Evolutionary conservation across 495 filamentous ascomycete genomes (phyloP), one percentile per base, ranked within the genome.

Genomic region (Hypoxylon cercidicola): DNA sequence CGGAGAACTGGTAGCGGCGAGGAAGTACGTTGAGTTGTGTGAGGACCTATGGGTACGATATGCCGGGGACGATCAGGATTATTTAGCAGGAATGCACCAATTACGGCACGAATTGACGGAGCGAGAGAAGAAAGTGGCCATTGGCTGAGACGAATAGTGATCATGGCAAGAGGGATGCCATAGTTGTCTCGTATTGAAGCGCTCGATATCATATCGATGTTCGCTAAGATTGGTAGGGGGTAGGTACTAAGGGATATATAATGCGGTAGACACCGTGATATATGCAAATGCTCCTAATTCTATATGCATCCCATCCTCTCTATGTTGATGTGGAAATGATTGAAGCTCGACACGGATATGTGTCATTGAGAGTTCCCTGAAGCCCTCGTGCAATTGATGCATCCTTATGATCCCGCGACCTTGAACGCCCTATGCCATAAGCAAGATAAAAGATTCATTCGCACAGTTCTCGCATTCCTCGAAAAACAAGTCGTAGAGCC

Each of bases 11-110:
- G 34, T 25, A n/a, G 44, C 30, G 11, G 76, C 70, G n/a, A 61
- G 67, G 39, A 59, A 50, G 21, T 74, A 72, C 13, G 59, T 73
- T 3, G 48, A 67, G 2, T 21, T 58, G 41, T 56, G 73, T 4
- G 76, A 77, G 39, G 48, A 70, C 28, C 63, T 66, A 0, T 78
- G 75, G 75, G 58, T 66, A 11, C 66, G 40, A 55, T 68, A 76
- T n/a, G 76, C 74, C 8, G 77, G 76, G 20, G 70, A 75, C 2
- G 76, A 78, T 55, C 55, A 71, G 12, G 60, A 71, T 16, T 57
- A 70, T 21, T 23, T 75, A 9, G 75, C 74, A 15, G 71, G 69
- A 0, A 69, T 77, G 60, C 30, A 56, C n/a, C 64, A 70, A 40
- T 51, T 78, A 9, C 70, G 73, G 58, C 49, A 64, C 19, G 63